A percentile compares a stretch with the other conserved stretches of the same genome.
phyloP scores from a whole-genome alignment of 257 asterid species.

The Rubia yunnanensis region DNA sequence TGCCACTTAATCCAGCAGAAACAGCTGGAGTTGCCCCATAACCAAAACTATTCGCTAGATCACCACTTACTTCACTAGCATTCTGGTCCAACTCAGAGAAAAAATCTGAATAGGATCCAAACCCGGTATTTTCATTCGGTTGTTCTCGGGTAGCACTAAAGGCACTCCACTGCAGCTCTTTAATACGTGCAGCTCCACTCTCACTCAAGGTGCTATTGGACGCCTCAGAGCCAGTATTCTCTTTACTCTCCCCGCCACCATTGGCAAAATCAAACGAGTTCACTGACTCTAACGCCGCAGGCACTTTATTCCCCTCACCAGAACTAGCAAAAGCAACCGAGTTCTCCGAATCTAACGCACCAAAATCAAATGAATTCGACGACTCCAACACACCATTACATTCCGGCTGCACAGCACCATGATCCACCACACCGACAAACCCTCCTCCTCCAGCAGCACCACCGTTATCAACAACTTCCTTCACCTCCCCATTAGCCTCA shows the following conservation, averaged over 20 bases:
- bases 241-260: slow-evolving; percentile 22
- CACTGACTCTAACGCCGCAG: slow-evolving; percentile 12
- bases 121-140: slow-evolving; percentile 44
- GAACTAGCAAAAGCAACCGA: background rate
- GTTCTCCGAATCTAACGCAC: background rate
- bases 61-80: slow-evolving; percentile 37
- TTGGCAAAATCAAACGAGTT: slow-evolving; percentile 36
- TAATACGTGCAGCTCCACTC: slow-evolving; percentile 46
- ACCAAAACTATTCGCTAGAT: slow-evolving; percentile 17
- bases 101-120: slow-evolving; percentile 82
- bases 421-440: slow-evolving; percentile 14
- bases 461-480: slow-evolving; percentile 11
- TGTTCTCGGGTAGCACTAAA: slow-evolving; percentile 39
- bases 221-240: slow-evolving; percentile 27
- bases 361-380: slow-evolving; percentile 36
- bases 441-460: slow-evolving; percentile 7
- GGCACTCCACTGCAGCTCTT: slow-evolving; percentile 89
- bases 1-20: slow-evolving; percentile 36
- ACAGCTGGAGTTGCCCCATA: slow-evolving; percentile 23
- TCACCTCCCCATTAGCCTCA: slow-evolving; percentile 20
- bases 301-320: background rate
- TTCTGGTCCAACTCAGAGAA: slow-evolving; percentile 52
- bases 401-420: slow-evolving; percentile 16
- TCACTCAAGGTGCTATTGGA: slow-evolving; percentile 21
- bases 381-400: slow-evolving; percentile 20